Evolutionary conservation across 2,329 filamentous ascomycete genomes (phyloP).

Genomic region (Xylaria arbuscula): DNA sequence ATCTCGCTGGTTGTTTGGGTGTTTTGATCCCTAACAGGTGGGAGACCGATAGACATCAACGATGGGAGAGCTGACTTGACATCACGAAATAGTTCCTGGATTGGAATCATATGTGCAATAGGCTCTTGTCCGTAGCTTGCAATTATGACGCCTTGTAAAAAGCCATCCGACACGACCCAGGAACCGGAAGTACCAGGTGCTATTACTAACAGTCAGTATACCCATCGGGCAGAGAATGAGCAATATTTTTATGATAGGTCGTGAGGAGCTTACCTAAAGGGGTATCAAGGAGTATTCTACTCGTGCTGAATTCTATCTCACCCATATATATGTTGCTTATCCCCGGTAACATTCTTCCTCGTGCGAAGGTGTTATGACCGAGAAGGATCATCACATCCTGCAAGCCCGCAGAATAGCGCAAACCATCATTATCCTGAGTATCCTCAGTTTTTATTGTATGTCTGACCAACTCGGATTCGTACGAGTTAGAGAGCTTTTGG

Average conservation of each 20-base stretch:
- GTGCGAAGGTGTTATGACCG: not conserved
- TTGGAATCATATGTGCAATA: conserved; percentile 5
- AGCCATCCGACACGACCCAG: not conserved
- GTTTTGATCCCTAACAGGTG: not conserved
- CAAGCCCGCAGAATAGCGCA: not conserved
- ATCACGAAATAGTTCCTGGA: not conserved
- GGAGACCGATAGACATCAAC: not conserved
- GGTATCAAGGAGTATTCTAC: not conserved
- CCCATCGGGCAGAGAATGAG: not conserved
- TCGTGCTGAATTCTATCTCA: not conserved
- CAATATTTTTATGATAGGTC: not conserved
- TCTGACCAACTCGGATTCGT: not conserved
- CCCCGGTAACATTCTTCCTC: not conserved
- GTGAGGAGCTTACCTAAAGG: not conserved
- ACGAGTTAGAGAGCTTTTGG: not conserved
- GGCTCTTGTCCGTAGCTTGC: conserved; percentile 1
- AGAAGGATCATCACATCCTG: not conserved
- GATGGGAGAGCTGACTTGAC: not conserved
- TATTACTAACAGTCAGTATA: not conserved
- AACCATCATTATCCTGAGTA: too few relatives aligned
- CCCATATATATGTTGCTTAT: not conserved
- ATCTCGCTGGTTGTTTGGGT: not conserved
- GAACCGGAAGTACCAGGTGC: conserved; percentile 5
- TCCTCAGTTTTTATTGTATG: not conserved
- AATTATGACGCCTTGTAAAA: not conserved